These are phyloP conservation scores for Chlamydomonas asymmetrica DNA, from an alignment of 139 green algal species.

Conservation along the genomic window DNA sequence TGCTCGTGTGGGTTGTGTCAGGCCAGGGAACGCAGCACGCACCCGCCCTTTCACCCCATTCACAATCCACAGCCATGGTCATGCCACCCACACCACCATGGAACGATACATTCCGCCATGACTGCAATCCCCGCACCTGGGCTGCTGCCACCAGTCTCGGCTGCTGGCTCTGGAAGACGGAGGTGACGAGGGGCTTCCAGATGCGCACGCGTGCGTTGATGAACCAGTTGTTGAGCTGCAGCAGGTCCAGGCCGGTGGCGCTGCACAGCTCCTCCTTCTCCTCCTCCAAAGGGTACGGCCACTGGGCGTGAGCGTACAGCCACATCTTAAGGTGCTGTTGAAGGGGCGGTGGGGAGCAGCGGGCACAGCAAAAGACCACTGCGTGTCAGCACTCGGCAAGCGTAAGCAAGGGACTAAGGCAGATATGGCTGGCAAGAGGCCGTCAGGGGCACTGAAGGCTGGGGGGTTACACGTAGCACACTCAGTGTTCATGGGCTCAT, in stretches of 20 bases:
- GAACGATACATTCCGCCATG: no score
- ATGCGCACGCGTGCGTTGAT: slow-evolving; percentile 60
- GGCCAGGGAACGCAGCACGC: no score
- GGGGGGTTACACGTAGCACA: no score
- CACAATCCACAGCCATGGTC: no score
- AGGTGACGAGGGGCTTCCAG: slow-evolving; percentile 48
- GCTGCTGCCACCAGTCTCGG: slow-evolving; percentile 21
- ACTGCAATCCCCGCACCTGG: slow-evolving; percentile 27
- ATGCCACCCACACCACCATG: no score
- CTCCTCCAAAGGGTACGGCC: slow-evolving; percentile 51
- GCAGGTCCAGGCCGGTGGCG: slow-evolving; percentile 38
- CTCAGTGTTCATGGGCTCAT: no score
- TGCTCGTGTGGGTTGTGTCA: no score
- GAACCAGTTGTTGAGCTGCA: slow-evolving; percentile 66
- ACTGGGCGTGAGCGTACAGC: slow-evolving; percentile 50
- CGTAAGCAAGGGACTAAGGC: neutral
- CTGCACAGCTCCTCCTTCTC: slow-evolving; percentile 45
- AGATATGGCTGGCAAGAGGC: neutral
- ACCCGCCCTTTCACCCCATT: no score
- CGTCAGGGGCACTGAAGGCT: no score
- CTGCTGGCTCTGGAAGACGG: slow-evolving; percentile 35
- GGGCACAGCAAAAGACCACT: no score
- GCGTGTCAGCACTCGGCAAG: no score
- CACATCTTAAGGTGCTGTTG: slow-evolving; percentile 39
- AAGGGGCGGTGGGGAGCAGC: neutral